Conservation (phyloP, 1,139 yeast species). For the Candida tetrigidarum region DNA sequence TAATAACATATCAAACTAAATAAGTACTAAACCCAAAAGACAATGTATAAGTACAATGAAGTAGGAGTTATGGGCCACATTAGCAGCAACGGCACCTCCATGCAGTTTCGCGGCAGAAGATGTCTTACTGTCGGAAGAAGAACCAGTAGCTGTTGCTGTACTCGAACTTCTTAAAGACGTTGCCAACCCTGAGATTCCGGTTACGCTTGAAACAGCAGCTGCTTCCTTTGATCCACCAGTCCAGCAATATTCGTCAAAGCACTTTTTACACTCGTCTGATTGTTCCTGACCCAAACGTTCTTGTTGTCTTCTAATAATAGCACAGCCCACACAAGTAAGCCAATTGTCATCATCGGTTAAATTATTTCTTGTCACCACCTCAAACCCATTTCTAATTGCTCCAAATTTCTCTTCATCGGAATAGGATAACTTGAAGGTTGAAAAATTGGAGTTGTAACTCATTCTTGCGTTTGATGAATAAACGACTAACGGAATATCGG, state of each 20-base stretch:
- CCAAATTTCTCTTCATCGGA: conserved; percentile 35
- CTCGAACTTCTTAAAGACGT: conserved; percentile 1
- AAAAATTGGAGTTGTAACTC: conserved; percentile 39
- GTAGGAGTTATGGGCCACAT: neutral
- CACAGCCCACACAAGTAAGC: conserved; percentile 57
- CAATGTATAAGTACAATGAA: neutral
- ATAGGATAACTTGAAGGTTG: conserved; percentile 45
- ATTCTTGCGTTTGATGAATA: conserved; percentile 38
- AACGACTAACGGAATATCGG: conserved; percentile 46
- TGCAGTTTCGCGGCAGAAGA: neutral
- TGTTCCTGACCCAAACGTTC: conserved; percentile 69
- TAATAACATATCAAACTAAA: too few relatives aligned
- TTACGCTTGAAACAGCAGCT: conserved; percentile 19
- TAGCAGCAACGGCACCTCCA: neutral
- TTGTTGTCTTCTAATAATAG: conserved; percentile 79
- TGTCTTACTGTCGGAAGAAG: neutral
- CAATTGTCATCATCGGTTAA: conserved; percentile 38
- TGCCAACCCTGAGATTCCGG: conserved; percentile 13
- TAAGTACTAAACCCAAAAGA: neutral
- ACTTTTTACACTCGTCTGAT: conserved; percentile 71
- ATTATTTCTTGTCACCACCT: conserved; percentile 38
- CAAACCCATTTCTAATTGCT: conserved; percentile 45
- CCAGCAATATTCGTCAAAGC: conserved; percentile 65
- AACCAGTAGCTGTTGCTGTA: neutral
- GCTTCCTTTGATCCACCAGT: conserved; percentile 29